Conservation (phyloP, 2,329 filamentous ascomycete genomes). For the Stachybotrys chlorohalonatus region DNA sequence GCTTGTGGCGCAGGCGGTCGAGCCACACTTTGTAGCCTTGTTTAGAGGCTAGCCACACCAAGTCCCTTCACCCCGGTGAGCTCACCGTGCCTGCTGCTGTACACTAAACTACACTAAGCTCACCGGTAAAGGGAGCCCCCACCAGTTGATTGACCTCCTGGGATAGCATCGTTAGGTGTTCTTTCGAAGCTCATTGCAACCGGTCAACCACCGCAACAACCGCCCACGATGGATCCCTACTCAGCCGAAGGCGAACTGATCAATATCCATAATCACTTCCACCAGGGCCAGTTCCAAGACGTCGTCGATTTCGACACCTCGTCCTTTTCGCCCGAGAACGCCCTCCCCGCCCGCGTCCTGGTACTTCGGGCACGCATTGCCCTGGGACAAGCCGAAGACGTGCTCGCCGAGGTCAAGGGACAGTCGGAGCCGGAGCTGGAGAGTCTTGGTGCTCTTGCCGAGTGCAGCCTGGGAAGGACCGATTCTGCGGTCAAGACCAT, state of each 20-base stretch:
- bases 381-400: conserved; percentile 66
- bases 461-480: conserved; percentile 49
- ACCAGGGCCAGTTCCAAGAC: conserved; percentile 76
- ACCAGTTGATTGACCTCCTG: conserved; percentile 14
- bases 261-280: conserved; percentile 62
- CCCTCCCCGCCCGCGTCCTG: conserved; percentile 66
- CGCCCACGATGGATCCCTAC: conserved; percentile 55
- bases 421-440: conserved; percentile 62
- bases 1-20: conserved; percentile 13
- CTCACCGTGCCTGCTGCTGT: too few relatives aligned
- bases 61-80: conserved; percentile 12
- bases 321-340: conserved; percentile 70
- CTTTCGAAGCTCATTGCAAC: conserved; percentile 10
- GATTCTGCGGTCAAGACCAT: conserved; percentile 54
- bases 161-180: conserved; percentile 17
- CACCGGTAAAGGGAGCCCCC: conserved; percentile 14
- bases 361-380: conserved; percentile 76
- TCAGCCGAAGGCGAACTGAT: conserved; percentile 63
- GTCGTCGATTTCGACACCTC: conserved; percentile 81
- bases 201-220: conserved; percentile 6
- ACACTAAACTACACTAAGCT: conserved; percentile 9
- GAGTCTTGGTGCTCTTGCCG: conserved; percentile 69
- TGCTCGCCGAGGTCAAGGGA: conserved; percentile 58
- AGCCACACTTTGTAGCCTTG: conserved; percentile 16
- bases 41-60: conserved; percentile 11